Evolutionary conservation across 306 rosid genomes (phyloP), one percentile per base, ranked within the genome.

Genomic region (Betula pendula): DNA sequence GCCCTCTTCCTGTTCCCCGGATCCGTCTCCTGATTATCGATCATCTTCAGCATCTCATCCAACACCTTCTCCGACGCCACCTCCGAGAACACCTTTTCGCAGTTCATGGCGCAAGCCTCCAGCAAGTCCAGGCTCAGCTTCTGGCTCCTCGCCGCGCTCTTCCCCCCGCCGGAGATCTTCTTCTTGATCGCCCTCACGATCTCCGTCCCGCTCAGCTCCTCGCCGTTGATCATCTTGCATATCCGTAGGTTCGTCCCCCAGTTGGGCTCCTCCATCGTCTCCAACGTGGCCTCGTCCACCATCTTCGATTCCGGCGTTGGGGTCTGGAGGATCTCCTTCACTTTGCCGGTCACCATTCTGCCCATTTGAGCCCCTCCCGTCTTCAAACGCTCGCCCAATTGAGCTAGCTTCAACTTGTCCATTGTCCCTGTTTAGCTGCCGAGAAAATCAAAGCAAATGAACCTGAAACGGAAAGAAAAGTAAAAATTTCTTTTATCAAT

Each of bases 21-120:
- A 72, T 87, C 81, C 1, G 77, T 76, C 40, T 79, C 82, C 0
- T 84, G 88, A 81, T 87, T 81, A 20, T 92, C 87, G 45, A 92
- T 81, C 81, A 90, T 65, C 59, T 84, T 66, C 66, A 90, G 35
- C 89, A 90, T 81, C 45, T 92, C 97, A 2, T 92, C 93, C 31
- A 92, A 79, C 35, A 90, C 74, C 88, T 90, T 92, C 91, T 92
- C 96, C 0, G 97, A 92, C 2, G 96, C 93, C 55, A 92, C 83
- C 81, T 88, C 93, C 8, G 97, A 90, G 74, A 90, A 90, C 20
- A 92, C 93, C 87, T 92, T 92, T 29, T 92, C 93, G 35, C 97
- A 92, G 43, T 92, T 92, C 91, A 87, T 84, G 29, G 97, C 73
- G 62, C 88, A 84, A 40, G 90, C 74, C 77, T 92, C 97, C 84